Percentiles rank a stretch among this genome's conserved stretches.
Evolutionary conservation across 2,329 filamentous ascomycete genomes (phyloP).

Genomic region (Phyllosticta citrichinensis): DNA sequence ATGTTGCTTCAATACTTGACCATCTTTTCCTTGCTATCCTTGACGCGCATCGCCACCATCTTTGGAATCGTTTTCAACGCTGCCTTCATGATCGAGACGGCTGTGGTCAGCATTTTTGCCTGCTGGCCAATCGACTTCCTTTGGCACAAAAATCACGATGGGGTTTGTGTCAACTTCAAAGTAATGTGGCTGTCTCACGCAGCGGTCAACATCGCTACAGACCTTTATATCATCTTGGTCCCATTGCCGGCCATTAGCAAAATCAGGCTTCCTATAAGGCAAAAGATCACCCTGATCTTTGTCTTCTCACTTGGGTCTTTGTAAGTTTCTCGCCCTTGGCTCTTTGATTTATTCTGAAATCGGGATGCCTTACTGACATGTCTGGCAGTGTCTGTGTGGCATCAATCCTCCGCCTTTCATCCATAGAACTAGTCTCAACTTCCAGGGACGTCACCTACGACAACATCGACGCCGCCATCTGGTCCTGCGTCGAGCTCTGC

Average conservation of each 20-base stretch:
- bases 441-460: slow-evolving; percentile 25
- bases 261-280: slow-evolving; percentile 20
- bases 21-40: slow-evolving; percentile 20
- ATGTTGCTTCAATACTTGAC: slow-evolving; percentile 26
- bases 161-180: slow-evolving; percentile 17
- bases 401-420: slow-evolving; percentile 23
- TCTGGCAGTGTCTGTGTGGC: slow-evolving; percentile 20
- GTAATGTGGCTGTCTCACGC: slow-evolving; percentile 24
- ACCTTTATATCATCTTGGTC: slow-evolving; percentile 21
- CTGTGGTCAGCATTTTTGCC: slow-evolving; percentile 20
- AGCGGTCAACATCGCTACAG: slow-evolving; percentile 22
- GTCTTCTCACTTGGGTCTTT: slow-evolving; percentile 24
- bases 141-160: slow-evolving; percentile 14
- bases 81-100: slow-evolving; percentile 14
- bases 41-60: slow-evolving; percentile 16
- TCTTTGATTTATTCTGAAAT: not conserved
- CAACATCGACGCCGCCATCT: slow-evolving; percentile 23
- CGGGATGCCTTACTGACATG: not conserved
- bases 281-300: slow-evolving; percentile 22
- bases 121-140: slow-evolving; percentile 22
- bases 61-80: slow-evolving; percentile 18
- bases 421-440: slow-evolving; percentile 20
- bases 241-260: slow-evolving; percentile 23
- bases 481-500: slow-evolving; percentile 21
- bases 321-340: slow-evolving; percentile 11